Evolutionary conservation across 73 alveolate genomes (phyloP), one percentile per base, ranked within the genome.

Genomic region (Stentor roeselii): DNA sequence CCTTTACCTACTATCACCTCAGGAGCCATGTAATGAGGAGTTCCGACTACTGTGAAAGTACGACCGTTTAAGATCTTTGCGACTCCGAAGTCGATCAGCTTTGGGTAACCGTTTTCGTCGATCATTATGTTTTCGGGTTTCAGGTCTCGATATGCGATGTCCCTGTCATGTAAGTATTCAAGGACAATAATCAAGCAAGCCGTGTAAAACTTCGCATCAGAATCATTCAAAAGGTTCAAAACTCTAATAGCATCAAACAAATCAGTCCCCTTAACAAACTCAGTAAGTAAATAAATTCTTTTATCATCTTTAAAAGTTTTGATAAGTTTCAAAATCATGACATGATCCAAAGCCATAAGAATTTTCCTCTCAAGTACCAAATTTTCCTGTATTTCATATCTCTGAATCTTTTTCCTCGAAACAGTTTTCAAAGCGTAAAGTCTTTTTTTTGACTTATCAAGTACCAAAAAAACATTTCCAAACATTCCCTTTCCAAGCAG

Each of bases 381-480:
- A 84, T 88, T 91, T 76, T 84, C 78, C 82, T 84, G 77, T 83
- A 92, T 78, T 50, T 92, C 86, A 74, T 78, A 42, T 36, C 90
- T 74, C 76, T 76, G 60, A 60, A 92, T 88, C 80, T 92, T 88
- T 32, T 87, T 87, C 74, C 86, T 84, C 30, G 96, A 60, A 40
- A 92, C 88, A 60, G 86, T 80, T 78, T 92, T 92, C 50, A 92
- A 84, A 6, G 96, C 97, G 90, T 89, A 91, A 38, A 83, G 82
- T 74, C 78, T 60, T 60, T 85, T 39, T 84, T 83, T 89, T 80
- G 82, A 83, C 59, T 87, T 90, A 78, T 60, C 86, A 61, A 87
- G 83, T 37, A 88, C 92, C 59, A 92, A 84, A 88, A 88, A 92
- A n/a, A 92, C 96, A 6, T 67, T 61, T n/a, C 97, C 97, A 91